phyloP scores from a whole-genome alignment of 2,329 filamentous ascomycete genomes.

The Spiromastix sp. region DNA sequence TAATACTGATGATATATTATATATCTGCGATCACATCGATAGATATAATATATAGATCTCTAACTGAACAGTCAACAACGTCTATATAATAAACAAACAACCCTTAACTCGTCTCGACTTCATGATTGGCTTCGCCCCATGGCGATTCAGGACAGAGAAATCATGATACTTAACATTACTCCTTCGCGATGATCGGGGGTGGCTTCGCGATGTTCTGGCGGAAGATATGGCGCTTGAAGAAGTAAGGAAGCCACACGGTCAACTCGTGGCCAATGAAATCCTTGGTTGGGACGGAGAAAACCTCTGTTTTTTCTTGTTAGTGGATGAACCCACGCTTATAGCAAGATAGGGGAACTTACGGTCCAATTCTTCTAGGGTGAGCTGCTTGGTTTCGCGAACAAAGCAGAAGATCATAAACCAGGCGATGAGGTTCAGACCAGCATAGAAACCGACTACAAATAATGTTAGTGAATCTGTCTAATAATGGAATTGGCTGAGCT shows the following conservation, averaged over 20 bases:
- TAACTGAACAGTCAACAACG: too few species aligned
- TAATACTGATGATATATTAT: too few species aligned
- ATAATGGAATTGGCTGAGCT: not conserved
- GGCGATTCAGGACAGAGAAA: too few species aligned
- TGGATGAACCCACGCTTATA: not conserved
- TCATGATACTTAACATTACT: too few species aligned
- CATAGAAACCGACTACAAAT: constrained; percentile 37
- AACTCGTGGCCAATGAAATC: constrained; percentile 29
- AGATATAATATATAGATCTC: too few species aligned
- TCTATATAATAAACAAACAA: too few species aligned
- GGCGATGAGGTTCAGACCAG: constrained; percentile 37
- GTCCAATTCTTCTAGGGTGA: constrained; percentile 17
- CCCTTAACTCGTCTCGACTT: too few species aligned
- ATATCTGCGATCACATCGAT: too few species aligned
- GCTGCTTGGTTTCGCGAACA: constrained; percentile 22
- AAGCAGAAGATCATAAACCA: constrained; percentile 36
- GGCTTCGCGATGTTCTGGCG: constrained; percentile 28
- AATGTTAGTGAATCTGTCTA: constrained; percentile 30
- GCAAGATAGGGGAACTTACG: constrained; percentile 20
- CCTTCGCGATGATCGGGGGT: constrained; percentile 9
- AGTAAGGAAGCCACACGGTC: constrained; percentile 31
- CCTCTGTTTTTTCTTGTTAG: constrained; percentile 8
- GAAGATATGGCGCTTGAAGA: constrained; percentile 31
- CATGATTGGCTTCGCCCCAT: too few species aligned
- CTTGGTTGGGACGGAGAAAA: constrained; percentile 26